A percentile compares a stretch with the other conserved stretches of the same genome.
These are phyloP conservation scores for Alternaria atra DNA, from an alignment of 2,329 filamentous ascomycete genomes.

Conservation along the genomic window DNA sequence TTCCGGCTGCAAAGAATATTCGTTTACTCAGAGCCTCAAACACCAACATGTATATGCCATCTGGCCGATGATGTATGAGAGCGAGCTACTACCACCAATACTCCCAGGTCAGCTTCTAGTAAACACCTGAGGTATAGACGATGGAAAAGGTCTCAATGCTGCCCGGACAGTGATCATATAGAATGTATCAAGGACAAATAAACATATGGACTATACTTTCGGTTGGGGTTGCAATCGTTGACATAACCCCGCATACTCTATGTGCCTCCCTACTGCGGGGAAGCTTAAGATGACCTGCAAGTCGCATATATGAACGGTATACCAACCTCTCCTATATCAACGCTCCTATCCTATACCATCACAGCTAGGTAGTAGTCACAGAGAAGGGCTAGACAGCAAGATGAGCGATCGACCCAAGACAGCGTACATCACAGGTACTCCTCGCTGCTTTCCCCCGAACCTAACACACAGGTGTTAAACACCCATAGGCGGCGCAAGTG, in stretches of 20 bases:
- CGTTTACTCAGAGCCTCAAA: too few species aligned
- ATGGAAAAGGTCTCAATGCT: not conserved
- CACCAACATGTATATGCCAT: too few species aligned
- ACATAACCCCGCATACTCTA: not conserved
- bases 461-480: not conserved
- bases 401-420: constrained; percentile 13
- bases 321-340: not conserved
- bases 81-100: not conserved
- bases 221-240: not conserved
- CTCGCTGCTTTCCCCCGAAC: too few species aligned
- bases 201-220: not conserved
- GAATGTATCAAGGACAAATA: not conserved
- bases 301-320: not conserved
- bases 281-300: not conserved
- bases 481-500: constrained; percentile 35
- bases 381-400: not conserved
- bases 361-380: not conserved
- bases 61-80: too few species aligned
- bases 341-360: not conserved
- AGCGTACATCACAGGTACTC: constrained; percentile 26
- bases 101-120: not conserved
- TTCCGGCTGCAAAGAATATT: not conserved
- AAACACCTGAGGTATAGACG: not conserved
- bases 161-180: not conserved
- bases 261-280: constrained; percentile 4